Evolutionary conservation across 805 yeast species (phyloP).

Genomic region (Hanseniaspora lachancei): DNA sequence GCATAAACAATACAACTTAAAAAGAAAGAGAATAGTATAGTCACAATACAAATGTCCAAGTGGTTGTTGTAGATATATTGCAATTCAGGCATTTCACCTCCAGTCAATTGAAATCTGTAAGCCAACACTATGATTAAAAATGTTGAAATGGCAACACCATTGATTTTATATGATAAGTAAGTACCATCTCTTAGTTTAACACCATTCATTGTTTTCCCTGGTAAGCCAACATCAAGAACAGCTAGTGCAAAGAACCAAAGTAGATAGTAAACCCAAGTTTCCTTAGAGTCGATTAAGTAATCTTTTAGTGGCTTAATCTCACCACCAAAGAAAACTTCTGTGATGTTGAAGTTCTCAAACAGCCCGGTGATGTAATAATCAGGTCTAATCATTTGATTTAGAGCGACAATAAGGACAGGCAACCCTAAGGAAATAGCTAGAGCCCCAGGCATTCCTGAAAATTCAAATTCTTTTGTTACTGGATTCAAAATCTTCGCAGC

Average conservation of each 20-base stretch:
- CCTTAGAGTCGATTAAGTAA: slow-evolving; percentile 30
- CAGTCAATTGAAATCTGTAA: slow-evolving; percentile 40
- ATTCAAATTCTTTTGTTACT: slow-evolving; percentile 54
- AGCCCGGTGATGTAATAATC: slow-evolving; percentile 40
- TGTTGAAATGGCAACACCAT: slow-evolving; percentile 51
- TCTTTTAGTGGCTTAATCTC: slow-evolving; percentile 27
- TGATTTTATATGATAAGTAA: slow-evolving; percentile 58
- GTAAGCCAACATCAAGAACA: slow-evolving; percentile 48
- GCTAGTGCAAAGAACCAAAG: slow-evolving; percentile 62
- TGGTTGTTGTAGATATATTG: slow-evolving; percentile 60
- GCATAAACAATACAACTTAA: slow-evolving; percentile 55
- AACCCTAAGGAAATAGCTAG: slow-evolving; percentile 48
- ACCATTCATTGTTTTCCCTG: slow-evolving; percentile 55
- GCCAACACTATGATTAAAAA: slow-evolving; percentile 31
- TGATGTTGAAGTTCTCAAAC: slow-evolving; percentile 29
- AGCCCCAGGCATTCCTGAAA: slow-evolving; percentile 69
- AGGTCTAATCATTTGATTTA: slow-evolving; percentile 53
- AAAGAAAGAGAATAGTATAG: slow-evolving; percentile 50
- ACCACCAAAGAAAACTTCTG: slow-evolving; percentile 22
- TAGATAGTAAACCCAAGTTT: slow-evolving; percentile 51
- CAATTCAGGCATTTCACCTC: slow-evolving; percentile 62
- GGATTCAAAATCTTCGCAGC: slow-evolving; percentile 43
- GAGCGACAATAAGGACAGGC: slow-evolving; percentile 47
- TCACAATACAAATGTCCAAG: slow-evolving; percentile 47
- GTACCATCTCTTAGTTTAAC: slow-evolving; percentile 65